A percentile compares a stretch with the other conserved stretches of the same genome.
Evolutionary conservation across 495 filamentous ascomycete genomes (phyloP).

Genomic region (Poronia punctata): DNA sequence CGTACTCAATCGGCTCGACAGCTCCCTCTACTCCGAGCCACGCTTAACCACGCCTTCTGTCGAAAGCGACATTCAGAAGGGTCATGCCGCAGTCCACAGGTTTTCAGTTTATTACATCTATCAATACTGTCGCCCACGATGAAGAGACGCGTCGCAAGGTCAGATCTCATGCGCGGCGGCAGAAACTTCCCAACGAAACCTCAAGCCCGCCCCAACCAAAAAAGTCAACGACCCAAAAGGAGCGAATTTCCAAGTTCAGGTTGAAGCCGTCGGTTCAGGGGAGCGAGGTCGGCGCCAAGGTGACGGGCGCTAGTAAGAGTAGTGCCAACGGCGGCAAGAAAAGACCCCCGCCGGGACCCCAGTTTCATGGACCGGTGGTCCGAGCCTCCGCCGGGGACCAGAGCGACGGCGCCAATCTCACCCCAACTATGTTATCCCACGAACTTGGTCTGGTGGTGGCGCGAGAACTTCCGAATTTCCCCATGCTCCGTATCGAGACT

Average conservation of each 20-base stretch:
- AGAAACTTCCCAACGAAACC: slow-evolving; percentile 21
- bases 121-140: slow-evolving; percentile 26
- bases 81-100: slow-evolving; percentile 11
- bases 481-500: slow-evolving; percentile 24
- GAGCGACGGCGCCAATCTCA: slow-evolving; percentile 2
- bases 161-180: slow-evolving; percentile 23
- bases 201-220: slow-evolving; percentile 16
- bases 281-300: neutral
- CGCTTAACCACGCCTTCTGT: too few relatives aligned
- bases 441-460: slow-evolving; percentile 23
- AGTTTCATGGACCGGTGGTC: neutral
- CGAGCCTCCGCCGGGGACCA: neutral
- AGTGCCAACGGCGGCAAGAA: slow-evolving; percentile 1
- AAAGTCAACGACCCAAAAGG: slow-evolving; percentile 21
- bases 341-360: slow-evolving; percentile 1
- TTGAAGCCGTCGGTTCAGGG: slow-evolving; percentile 14
- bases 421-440: slow-evolving; percentile 15
- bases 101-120: slow-evolving; percentile 28
- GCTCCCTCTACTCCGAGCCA: too few relatives aligned
- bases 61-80: slow-evolving; percentile 9
- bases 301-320: neutral
- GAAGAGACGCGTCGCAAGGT: slow-evolving; percentile 27
- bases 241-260: slow-evolving; percentile 25
- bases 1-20: too few relatives aligned
- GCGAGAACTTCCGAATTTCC: slow-evolving; percentile 22